Percentiles rank a stretch among this genome's conserved stretches.
phyloP scores from a whole-genome alignment of 805 yeast species.

The Candida tammaniensis region DNA sequence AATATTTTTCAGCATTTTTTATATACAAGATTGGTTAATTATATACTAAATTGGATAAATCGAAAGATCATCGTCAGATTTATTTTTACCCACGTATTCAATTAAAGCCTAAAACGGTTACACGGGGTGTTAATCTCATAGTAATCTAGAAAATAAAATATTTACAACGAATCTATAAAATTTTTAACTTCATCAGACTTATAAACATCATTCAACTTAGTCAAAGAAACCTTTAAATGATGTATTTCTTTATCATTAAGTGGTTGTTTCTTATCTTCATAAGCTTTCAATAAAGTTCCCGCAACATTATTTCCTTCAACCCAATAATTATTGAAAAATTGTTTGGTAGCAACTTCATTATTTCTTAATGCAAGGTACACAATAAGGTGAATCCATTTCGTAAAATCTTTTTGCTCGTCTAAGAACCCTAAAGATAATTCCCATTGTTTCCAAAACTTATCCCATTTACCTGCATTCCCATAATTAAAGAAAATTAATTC shows the following conservation, averaged over 20 bases:
- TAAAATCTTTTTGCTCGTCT: conserved; percentile 4
- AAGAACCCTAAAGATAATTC: conserved; percentile 17
- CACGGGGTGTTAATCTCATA: no score
- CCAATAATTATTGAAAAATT: conserved; percentile 33
- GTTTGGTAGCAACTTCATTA: conserved; percentile 22
- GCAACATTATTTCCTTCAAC: conserved; percentile 17
- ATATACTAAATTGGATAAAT: no score
- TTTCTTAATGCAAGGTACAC: conserved; percentile 30
- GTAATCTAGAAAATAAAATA: no score
- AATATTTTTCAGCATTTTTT: no score
- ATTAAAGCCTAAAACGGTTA: no score
- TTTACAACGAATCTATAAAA: conserved; percentile 11
- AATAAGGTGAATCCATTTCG: conserved; percentile 31
- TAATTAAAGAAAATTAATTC: conserved; percentile 35
- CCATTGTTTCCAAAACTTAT: conserved; percentile 39
- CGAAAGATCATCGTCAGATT: no score
- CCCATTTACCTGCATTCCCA: conserved; percentile 40
- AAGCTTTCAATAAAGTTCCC: conserved; percentile 19
- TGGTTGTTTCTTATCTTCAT: conserved; percentile 1
- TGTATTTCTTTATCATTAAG: conserved; percentile 6
- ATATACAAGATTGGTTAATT: no score
- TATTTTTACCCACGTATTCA: no score
- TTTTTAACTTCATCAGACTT: conserved; percentile 8
- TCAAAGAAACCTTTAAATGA: conserved; percentile 6
- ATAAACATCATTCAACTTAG: neutral